Conservation (phyloP, 148 eudicot genomes). For the Chenopodium berlandieri region DNA sequence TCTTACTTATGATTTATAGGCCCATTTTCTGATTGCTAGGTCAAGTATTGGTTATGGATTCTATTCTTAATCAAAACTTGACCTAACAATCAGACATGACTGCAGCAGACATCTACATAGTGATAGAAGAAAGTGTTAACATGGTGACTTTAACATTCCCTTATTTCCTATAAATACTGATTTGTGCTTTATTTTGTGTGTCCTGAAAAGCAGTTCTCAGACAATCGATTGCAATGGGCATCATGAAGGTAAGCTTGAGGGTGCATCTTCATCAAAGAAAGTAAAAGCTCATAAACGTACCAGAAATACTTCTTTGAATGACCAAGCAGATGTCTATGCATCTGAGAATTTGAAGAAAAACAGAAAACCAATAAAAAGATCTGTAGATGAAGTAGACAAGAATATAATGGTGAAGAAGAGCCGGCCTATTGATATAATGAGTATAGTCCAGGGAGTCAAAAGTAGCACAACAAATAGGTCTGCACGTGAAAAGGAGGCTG, state of each 20-base stretch:
- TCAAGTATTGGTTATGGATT: background rate
- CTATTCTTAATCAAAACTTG: too few relatives aligned
- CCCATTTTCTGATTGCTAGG: background rate
- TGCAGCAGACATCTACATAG: too few relatives aligned
- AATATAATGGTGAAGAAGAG: slow-evolving; percentile 29
- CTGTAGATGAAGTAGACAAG: slow-evolving; percentile 21
- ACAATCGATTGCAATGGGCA: slow-evolving; percentile 37
- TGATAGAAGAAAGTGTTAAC: background rate
- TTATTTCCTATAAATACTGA: background rate
- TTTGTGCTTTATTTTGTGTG: slow-evolving; percentile 19
- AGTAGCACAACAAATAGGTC: slow-evolving; percentile 35
- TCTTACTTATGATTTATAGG: too few relatives aligned
- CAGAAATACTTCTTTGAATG: slow-evolving; percentile 26
- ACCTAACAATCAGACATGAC: too few relatives aligned
- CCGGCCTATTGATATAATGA: slow-evolving; percentile 51
- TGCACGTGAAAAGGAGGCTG: slow-evolving; percentile 28
- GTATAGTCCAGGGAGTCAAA: slow-evolving; percentile 61
- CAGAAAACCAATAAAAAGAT: slow-evolving; percentile 14
- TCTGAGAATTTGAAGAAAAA: slow-evolving; percentile 25
- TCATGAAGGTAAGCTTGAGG: slow-evolving; percentile 34
- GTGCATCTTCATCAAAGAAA: slow-evolving; percentile 39
- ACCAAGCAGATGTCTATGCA: slow-evolving; percentile 33
- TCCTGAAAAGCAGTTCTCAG: slow-evolving; percentile 24
- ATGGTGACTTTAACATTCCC: background rate
- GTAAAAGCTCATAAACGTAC: slow-evolving; percentile 37